These are phyloP conservation scores for Papiliotrema fonsecae DNA, from an alignment of 1,284 basidiomycete genomes.

Conservation along the genomic window DNA sequence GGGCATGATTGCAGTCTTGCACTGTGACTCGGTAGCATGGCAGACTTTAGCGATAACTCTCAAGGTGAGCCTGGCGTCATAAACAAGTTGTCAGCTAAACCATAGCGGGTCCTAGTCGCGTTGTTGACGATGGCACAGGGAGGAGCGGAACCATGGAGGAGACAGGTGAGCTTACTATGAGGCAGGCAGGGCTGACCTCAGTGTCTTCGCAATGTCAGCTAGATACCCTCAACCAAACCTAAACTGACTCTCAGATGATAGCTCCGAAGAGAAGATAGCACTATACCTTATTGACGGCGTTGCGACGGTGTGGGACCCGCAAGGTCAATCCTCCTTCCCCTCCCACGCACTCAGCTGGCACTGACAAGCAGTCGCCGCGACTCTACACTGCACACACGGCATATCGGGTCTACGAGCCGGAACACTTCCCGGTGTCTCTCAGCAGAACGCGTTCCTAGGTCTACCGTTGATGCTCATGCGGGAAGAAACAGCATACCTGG, in stretches of 20 bases:
- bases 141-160: too few relatives aligned
- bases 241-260: too few relatives aligned
- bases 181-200: too few relatives aligned
- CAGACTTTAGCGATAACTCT: too few relatives aligned
- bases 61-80: too few relatives aligned
- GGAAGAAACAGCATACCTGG: slow-evolving; percentile 84
- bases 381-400: slow-evolving; percentile 68
- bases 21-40: too few relatives aligned
- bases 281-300: slow-evolving; percentile 44
- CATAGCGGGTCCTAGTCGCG: background rate
- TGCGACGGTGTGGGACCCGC: slow-evolving; percentile 48
- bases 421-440: slow-evolving; percentile 87
- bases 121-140: too few relatives aligned
- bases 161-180: too few relatives aligned
- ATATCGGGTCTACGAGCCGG: slow-evolving; percentile 82
- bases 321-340: slow-evolving; percentile 20
- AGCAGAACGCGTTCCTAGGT: slow-evolving; percentile 95
- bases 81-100: too few relatives aligned
- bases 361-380: slow-evolving; percentile 58
- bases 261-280: slow-evolving; percentile 31
- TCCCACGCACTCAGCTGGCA: background rate
- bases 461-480: slow-evolving; percentile 80
- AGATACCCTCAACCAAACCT: too few relatives aligned
- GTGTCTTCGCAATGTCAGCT: too few relatives aligned
- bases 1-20: too few relatives aligned